Conservation (phyloP, 768 basidiomycete genomes). For the Piloderma croceum region DNA sequence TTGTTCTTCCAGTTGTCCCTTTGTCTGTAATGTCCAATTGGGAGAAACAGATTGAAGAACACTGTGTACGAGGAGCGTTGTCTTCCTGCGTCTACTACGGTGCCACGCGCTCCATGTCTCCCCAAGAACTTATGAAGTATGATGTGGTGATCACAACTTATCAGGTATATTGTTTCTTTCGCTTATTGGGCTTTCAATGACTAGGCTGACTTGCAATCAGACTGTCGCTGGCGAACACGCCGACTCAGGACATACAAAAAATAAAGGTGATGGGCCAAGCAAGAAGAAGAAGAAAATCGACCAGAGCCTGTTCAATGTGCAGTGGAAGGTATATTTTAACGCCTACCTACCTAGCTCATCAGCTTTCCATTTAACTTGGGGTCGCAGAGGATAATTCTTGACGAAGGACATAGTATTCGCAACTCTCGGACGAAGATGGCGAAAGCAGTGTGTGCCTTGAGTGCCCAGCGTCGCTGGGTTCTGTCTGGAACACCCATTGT, state of each 20-base stretch:
- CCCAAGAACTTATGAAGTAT: slow-evolving; percentile 55
- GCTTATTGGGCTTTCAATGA: no score
- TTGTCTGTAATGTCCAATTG: slow-evolving; percentile 84
- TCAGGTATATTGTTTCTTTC: no score
- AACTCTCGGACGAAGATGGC: slow-evolving; percentile 87
- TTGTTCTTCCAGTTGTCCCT: slow-evolving; percentile 55
- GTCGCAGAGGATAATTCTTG: slow-evolving; percentile 71
- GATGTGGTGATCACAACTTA: slow-evolving; percentile 86
- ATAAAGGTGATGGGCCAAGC: slow-evolving; percentile 24
- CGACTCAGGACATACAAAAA: no score
- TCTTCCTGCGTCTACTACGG: slow-evolving; percentile 69
- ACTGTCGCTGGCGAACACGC: slow-evolving; percentile 55
- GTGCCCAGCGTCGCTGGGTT: slow-evolving; percentile 73
- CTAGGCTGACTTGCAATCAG: no score
- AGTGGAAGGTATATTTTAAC: slow-evolving; percentile 65
- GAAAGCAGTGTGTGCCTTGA: slow-evolving; percentile 54
- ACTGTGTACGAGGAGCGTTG: slow-evolving; percentile 50
- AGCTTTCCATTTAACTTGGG: neutral
- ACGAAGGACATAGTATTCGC: slow-evolving; percentile 85
- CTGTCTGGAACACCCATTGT: slow-evolving; percentile 88
- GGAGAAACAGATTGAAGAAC: slow-evolving; percentile 80
- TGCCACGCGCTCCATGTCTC: slow-evolving; percentile 49
- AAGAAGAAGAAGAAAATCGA: slow-evolving; percentile 62
- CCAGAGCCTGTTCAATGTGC: slow-evolving; percentile 56
- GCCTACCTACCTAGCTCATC: neutral